These are phyloP conservation scores for Monascus ruber DNA, from an alignment of 2,329 filamentous ascomycete genomes.

Conservation along the genomic window DNA sequence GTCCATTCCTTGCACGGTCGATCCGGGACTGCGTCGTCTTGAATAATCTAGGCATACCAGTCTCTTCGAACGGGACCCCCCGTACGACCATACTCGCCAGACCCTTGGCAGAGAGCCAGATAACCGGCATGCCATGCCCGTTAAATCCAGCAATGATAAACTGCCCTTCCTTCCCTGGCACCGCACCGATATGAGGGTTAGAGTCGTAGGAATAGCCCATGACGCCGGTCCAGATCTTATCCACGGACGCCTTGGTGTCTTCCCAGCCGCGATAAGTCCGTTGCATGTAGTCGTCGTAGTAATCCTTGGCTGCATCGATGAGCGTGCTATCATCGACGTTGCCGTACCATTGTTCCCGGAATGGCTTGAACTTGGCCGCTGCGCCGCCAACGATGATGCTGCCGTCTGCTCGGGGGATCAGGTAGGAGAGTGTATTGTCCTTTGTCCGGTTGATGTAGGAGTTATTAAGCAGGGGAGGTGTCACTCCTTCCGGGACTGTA, in stretches of 20 bases:
- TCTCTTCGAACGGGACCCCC: conserved; percentile 16
- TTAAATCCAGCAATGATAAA: conserved; percentile 54
- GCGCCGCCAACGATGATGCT: conserved; percentile 54
- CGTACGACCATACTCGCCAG: conserved; percentile 45
- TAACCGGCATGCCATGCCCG: conserved; percentile 57
- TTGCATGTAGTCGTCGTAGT: conserved; percentile 30
- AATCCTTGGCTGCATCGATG: conserved; percentile 34
- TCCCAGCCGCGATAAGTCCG: conserved; percentile 27
- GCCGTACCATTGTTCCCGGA: conserved; percentile 34
- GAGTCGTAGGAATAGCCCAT: conserved; percentile 45
- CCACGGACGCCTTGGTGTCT: conserved; percentile 18
- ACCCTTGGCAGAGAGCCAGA: conserved; percentile 49
- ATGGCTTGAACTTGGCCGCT: conserved; percentile 32
- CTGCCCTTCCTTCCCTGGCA: conserved; percentile 36
- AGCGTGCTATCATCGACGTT: conserved; percentile 39
- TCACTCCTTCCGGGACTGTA: conserved; percentile 13
- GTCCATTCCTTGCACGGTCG: conserved; percentile 6
- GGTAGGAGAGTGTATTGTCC: conserved; percentile 48
- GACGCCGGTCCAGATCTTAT: conserved; percentile 33
- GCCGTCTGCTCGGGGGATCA: conserved; percentile 46
- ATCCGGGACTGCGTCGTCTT: conserved; percentile 17
- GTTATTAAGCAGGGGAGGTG: conserved; percentile 25
- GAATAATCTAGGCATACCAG: conserved; percentile 22
- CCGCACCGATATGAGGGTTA: conserved; percentile 42
- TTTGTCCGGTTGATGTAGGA: conserved; percentile 47